Percentiles rank a stretch among this genome's conserved stretches.
Evolutionary conservation across 208 protist species (phyloP).

Genomic region (Acanthamoeba triangularis): DNA sequence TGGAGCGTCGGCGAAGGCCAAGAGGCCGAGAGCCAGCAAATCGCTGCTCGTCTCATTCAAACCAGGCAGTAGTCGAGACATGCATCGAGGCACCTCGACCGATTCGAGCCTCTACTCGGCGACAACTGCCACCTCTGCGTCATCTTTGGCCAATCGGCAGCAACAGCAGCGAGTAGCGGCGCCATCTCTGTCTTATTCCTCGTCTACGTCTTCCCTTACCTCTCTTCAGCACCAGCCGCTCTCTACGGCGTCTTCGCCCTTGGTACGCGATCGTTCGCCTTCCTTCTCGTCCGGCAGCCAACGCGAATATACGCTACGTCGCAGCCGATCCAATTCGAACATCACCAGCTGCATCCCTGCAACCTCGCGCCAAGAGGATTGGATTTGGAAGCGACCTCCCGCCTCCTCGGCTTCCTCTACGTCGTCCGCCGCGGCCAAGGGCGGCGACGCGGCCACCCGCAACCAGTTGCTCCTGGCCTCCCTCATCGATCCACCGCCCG

Average conservation of each 20-base stretch:
- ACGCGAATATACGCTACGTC: neutral
- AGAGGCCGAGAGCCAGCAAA: neutral
- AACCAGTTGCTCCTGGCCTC: neutral
- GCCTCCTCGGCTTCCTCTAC: neutral
- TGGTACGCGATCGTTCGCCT: neutral
- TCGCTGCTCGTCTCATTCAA: neutral
- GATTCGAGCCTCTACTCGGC: neutral
- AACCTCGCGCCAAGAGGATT: neutral
- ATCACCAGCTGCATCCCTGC: neutral
- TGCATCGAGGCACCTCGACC: neutral
- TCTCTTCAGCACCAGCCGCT: neutral
- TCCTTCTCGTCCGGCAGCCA: neutral
- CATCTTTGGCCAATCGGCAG: neutral
- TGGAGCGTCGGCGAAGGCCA: neutral
- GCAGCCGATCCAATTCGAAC: constrained; percentile 43
- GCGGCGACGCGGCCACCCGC: neutral
- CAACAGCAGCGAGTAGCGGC: neutral
- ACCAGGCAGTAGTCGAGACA: neutral
- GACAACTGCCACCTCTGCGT: neutral
- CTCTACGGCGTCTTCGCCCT: neutral
- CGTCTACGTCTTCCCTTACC: neutral
- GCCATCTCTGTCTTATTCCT: neutral
- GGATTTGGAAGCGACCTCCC: constrained; percentile 1
- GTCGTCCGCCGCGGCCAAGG: neutral
- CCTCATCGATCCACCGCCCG: constrained; percentile 5